A percentile compares a stretch with the other conserved stretches of the same genome.
Conservation (phyloP, 2,329 filamentous ascomycete genomes). For the Trichoderma atroviride region DNA sequence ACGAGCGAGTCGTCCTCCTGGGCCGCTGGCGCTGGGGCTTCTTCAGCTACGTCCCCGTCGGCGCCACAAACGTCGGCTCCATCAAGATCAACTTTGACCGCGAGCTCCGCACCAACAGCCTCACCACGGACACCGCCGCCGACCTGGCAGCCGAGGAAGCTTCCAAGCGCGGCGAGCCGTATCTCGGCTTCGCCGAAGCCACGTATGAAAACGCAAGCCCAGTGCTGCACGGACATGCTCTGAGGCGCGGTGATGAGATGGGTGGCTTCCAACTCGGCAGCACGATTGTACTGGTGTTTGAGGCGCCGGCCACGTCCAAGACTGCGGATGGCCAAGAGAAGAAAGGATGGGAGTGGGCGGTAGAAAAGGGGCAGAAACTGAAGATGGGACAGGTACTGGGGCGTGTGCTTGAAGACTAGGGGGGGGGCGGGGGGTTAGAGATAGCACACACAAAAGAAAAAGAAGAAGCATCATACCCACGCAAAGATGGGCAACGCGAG, state of each 20-base stretch:
- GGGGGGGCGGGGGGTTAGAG: too few relatives aligned
- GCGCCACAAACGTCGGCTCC: slow-evolving; percentile 94
- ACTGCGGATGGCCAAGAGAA: slow-evolving; percentile 55
- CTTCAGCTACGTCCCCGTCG: slow-evolving; percentile 94
- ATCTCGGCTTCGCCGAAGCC: slow-evolving; percentile 90
- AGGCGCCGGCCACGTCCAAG: slow-evolving; percentile 72
- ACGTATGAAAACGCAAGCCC: slow-evolving; percentile 78
- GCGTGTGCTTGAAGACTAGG: slow-evolving; percentile 51
- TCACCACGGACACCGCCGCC: slow-evolving; percentile 89
- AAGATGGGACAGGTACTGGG: slow-evolving; percentile 89
- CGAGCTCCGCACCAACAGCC: slow-evolving; percentile 88
- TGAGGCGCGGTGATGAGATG: slow-evolving; percentile 93
- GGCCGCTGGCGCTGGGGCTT: slow-evolving; percentile 97
- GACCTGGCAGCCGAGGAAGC: slow-evolving; percentile 84
- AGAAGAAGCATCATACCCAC: background rate
- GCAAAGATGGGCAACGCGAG: slow-evolving; percentile 27
- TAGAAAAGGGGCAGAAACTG: slow-evolving; percentile 84
- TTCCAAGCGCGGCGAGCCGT: slow-evolving; percentile 72
- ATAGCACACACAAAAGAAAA: background rate
- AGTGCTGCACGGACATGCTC: slow-evolving; percentile 78
- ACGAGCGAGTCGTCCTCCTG: slow-evolving; percentile 91
- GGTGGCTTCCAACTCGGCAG: slow-evolving; percentile 95
- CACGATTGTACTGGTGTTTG: slow-evolving; percentile 93
- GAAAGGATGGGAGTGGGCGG: slow-evolving; percentile 80
- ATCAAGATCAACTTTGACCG: slow-evolving; percentile 97